phyloP scores from a whole-genome alignment of 2,329 filamentous ascomycete genomes.

The Hymenoscyphus fraxineus region DNA sequence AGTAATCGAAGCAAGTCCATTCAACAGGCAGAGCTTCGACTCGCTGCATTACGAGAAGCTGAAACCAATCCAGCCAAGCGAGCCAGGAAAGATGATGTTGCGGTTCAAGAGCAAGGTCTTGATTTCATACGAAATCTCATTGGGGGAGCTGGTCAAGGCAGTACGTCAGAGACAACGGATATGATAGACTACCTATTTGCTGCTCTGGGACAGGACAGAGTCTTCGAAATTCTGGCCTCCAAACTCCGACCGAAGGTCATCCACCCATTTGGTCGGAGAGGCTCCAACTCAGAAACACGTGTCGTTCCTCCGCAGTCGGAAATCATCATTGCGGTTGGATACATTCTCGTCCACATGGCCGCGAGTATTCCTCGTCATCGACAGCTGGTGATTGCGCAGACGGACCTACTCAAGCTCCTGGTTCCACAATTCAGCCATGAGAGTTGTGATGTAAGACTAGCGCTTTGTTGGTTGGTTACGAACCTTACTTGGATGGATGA shows the following conservation, averaged over 20 bases:
- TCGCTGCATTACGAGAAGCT: constrained; percentile 54
- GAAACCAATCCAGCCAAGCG: constrained; percentile 66
- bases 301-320: constrained; percentile 58
- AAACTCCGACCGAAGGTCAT: constrained; percentile 66
- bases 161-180: constrained; percentile 50
- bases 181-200: constrained; percentile 85
- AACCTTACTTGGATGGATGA: constrained; percentile 86
- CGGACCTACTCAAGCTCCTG: constrained; percentile 68
- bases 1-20: constrained; percentile 37
- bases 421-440: constrained; percentile 70
- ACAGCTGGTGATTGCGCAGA: constrained; percentile 72
- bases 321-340: constrained; percentile 74
- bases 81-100: constrained; percentile 72
- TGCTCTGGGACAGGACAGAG: constrained; percentile 68
- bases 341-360: constrained; percentile 82
- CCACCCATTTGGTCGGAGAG: constrained; percentile 48
- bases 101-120: constrained; percentile 86
- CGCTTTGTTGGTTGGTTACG: constrained; percentile 77
- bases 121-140: constrained; percentile 90
- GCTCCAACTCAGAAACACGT: constrained; percentile 42
- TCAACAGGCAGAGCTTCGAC: constrained; percentile 47
- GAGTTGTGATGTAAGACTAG: constrained; percentile 69
- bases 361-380: constrained; percentile 76
- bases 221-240: constrained; percentile 76
- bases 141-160: constrained; percentile 53